These are phyloP conservation scores for Rhodotorula toruloides DNA, from an alignment of 768 basidiomycete species.

Conservation along the genomic window DNA sequence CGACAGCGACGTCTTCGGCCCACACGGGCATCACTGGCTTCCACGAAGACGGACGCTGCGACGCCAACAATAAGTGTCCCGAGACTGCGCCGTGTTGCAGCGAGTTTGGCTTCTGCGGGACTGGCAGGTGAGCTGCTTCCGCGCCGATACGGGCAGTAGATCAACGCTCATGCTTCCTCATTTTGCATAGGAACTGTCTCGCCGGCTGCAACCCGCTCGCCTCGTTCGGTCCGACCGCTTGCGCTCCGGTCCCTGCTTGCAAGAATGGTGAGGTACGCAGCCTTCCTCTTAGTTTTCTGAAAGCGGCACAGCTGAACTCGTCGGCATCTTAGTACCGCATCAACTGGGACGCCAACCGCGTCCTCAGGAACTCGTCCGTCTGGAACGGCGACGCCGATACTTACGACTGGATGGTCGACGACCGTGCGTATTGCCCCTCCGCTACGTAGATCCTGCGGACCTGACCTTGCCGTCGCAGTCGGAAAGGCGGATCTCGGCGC, in stretches of 20 bases:
- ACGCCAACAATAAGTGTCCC: neutral
- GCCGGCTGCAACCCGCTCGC: constrained; percentile 34
- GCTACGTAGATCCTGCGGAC: neutral
- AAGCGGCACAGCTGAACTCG: neutral
- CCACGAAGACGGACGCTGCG: neutral
- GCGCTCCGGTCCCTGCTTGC: constrained; percentile 23
- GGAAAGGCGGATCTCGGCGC: constrained; percentile 1
- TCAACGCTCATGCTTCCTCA: neutral
- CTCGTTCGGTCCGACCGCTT: constrained; percentile 6
- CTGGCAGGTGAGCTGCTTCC: constrained; percentile 12
- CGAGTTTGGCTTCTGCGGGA: constrained; percentile 30
- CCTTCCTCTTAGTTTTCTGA: neutral
- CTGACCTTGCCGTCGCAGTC: neutral
- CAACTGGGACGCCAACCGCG: neutral
- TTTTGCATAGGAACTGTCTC: constrained; percentile 19
- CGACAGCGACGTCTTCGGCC: neutral
- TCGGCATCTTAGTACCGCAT: neutral
- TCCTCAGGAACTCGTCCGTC: constrained; percentile 7
- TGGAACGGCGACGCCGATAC: constrained; percentile 31
- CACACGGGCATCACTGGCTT: constrained; percentile 15
- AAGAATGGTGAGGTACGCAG: constrained; percentile 9
- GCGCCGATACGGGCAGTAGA: too few relatives aligned
- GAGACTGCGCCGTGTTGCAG: constrained; percentile 23
- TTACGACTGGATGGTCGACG: constrained; percentile 31
- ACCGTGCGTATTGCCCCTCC: neutral